These are phyloP conservation scores for Anthoceros angustus DNA, from an alignment of 225 moss, liverwort and hornwort genomes.

Conservation along the genomic window DNA sequence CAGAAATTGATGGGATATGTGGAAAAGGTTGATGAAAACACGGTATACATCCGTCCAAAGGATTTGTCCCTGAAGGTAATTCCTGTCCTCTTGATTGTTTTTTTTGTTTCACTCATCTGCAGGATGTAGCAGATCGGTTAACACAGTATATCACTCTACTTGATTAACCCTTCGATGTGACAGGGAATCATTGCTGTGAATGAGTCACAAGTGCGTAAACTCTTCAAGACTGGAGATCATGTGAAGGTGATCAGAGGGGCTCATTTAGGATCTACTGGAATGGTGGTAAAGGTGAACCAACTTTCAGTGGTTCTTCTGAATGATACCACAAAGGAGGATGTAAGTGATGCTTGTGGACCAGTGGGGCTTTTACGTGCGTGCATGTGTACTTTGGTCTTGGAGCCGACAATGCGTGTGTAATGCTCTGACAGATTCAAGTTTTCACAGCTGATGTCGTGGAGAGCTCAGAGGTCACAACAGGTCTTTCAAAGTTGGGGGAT, in stretches of 20 bases:
- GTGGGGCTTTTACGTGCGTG: background rate
- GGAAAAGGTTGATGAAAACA: slow-evolving; percentile 81
- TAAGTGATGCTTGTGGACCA: slow-evolving; percentile 17
- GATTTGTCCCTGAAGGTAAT: slow-evolving; percentile 42
- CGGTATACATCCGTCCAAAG: slow-evolving; percentile 61
- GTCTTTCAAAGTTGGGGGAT: slow-evolving; percentile 76
- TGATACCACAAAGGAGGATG: slow-evolving; percentile 84
- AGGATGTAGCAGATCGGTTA: background rate
- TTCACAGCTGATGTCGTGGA: slow-evolving; percentile 82
- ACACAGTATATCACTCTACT: background rate
- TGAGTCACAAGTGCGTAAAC: slow-evolving; percentile 75
- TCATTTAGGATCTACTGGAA: slow-evolving; percentile 86
- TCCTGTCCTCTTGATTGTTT: too few relatives aligned
- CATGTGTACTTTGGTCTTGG: background rate
- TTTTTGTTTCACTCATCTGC: background rate
- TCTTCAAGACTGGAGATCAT: slow-evolving; percentile 89
- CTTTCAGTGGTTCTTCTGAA: slow-evolving; percentile 72
- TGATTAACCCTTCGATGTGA: background rate
- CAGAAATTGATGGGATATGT: slow-evolving; percentile 76
- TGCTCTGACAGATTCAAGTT: slow-evolving; percentile 51
- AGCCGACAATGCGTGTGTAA: background rate
- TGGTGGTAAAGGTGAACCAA: slow-evolving; percentile 77
- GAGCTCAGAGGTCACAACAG: slow-evolving; percentile 92
- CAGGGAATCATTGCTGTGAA: slow-evolving; percentile 69
- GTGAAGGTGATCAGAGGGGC: slow-evolving; percentile 82